Conservation (phyloP, 2,329 filamentous ascomycete genomes). For the Dactylonectria estremocensis region DNA sequence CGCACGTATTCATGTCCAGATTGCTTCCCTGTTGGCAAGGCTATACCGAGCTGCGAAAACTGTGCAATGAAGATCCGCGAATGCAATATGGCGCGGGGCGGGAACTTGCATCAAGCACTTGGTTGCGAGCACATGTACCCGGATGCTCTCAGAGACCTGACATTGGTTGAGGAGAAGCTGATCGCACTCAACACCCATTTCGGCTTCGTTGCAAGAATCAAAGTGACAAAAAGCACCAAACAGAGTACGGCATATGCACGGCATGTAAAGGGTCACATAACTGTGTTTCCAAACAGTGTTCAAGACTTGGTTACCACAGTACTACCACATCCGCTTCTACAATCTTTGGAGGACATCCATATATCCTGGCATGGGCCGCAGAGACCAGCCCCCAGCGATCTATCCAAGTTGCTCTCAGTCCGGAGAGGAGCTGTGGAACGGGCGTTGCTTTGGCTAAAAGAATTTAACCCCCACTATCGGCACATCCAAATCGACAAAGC, state of each 20-base stretch:
- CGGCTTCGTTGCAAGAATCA: slow-evolving; percentile 12
- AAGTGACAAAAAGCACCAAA: slow-evolving; percentile 3
- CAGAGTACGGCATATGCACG: background rate
- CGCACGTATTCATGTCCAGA: slow-evolving; percentile 2
- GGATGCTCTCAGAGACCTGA: background rate
- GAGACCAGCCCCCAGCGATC: slow-evolving; percentile 20
- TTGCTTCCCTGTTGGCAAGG: background rate
- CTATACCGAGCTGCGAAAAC: background rate
- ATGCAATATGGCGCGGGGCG: background rate
- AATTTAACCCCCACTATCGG: slow-evolving; percentile 22
- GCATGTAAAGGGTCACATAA: slow-evolving; percentile 18
- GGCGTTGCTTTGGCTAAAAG: slow-evolving; percentile 13
- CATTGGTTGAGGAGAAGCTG: slow-evolving; percentile 15
- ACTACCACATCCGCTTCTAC: slow-evolving; percentile 14
- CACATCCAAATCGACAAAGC: slow-evolving; percentile 11
- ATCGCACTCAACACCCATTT: slow-evolving; percentile 15
- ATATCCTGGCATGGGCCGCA: slow-evolving; percentile 22
- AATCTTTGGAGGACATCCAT: slow-evolving; percentile 22
- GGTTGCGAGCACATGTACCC: slow-evolving; percentile 6
- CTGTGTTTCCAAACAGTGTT: slow-evolving; percentile 20
- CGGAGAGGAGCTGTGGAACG: background rate
- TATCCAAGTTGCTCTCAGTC: slow-evolving; percentile 14
- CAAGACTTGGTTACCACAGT: slow-evolving; percentile 18
- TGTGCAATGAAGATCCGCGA: slow-evolving; percentile 8
- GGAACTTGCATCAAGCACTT: background rate